These are phyloP conservation scores for Colletotrichum tamarilloi DNA, from an alignment of 2,329 filamentous ascomycete genomes.

Conservation along the genomic window DNA sequence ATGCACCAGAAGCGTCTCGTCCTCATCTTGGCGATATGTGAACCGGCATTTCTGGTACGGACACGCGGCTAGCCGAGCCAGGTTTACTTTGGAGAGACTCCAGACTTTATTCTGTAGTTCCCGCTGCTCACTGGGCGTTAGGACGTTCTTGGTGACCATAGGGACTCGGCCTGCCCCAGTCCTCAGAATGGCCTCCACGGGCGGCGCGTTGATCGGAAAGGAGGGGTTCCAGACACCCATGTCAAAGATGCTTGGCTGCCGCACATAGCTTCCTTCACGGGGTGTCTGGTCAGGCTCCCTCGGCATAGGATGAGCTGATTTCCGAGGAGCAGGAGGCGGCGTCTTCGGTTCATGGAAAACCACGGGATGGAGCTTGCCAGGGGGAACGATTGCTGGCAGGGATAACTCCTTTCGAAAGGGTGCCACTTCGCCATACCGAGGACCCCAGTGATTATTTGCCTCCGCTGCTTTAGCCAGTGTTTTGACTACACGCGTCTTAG, in stretches of 20 bases:
- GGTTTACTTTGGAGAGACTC: conserved; percentile 45
- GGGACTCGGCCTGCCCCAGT: conserved; percentile 48
- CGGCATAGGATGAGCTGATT: background rate
- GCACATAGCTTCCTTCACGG: conserved; percentile 40
- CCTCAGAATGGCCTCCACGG: conserved; percentile 49
- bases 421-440: conserved; percentile 31
- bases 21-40: conserved; percentile 45
- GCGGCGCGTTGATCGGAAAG: conserved; percentile 49
- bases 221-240: conserved; percentile 42
- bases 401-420: conserved; percentile 18
- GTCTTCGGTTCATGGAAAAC: background rate
- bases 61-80: conserved; percentile 50
- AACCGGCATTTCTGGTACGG: conserved; percentile 50
- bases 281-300: background rate
- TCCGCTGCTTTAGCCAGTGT: background rate
- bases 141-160: conserved; percentile 48
- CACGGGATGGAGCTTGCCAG: background rate
- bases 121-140: conserved; percentile 54
- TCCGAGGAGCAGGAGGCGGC: background rate
- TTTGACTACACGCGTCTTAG: background rate
- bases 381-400: background rate
- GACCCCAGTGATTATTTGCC: conserved; percentile 38
- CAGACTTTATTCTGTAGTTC: conserved; percentile 49
- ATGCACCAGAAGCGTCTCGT: conserved; percentile 48
- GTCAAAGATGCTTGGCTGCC: conserved; percentile 44